phyloP scores from a whole-genome alignment of 2,329 filamentous ascomycete species.

The Sporothrix sp. region DNA sequence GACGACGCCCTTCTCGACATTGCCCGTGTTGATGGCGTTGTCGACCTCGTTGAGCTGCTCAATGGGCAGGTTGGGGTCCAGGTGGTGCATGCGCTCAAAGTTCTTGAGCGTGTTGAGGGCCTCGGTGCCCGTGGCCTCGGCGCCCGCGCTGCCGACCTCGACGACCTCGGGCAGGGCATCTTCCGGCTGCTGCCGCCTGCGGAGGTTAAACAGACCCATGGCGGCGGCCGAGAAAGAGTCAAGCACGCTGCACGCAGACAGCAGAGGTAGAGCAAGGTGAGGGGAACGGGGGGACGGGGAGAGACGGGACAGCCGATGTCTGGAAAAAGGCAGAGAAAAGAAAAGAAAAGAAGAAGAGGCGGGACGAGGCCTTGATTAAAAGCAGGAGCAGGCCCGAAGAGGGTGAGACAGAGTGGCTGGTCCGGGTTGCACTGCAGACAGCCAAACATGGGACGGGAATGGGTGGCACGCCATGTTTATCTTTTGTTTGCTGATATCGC shows the following conservation, averaged over 20 bases:
- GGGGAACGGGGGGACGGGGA: background rate
- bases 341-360: background rate
- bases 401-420: background rate
- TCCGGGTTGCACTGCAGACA: slow-evolving; percentile 7
- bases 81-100: slow-evolving; percentile 50
- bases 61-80: slow-evolving; percentile 56
- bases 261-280: background rate
- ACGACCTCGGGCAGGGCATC: slow-evolving; percentile 30
- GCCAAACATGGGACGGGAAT: background rate
- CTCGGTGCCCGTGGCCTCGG: background rate
- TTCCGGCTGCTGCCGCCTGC: slow-evolving; percentile 37
- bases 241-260: background rate
- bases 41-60: slow-evolving; percentile 53
- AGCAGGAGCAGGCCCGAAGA: background rate
- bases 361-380: background rate
- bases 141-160: background rate
- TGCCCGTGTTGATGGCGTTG: slow-evolving; percentile 42
- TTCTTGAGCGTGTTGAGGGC: slow-evolving; percentile 39
- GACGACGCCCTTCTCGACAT: slow-evolving; percentile 45
- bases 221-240: background rate
- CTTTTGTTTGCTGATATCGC: background rate
- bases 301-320: background rate
- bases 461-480: background rate
- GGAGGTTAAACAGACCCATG: slow-evolving; percentile 23
- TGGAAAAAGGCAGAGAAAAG: background rate